Evolutionary conservation across 1,284 basidiomycete species (phyloP), one percentile per base, ranked within the genome.

Genomic region (Ustilago nuda): DNA sequence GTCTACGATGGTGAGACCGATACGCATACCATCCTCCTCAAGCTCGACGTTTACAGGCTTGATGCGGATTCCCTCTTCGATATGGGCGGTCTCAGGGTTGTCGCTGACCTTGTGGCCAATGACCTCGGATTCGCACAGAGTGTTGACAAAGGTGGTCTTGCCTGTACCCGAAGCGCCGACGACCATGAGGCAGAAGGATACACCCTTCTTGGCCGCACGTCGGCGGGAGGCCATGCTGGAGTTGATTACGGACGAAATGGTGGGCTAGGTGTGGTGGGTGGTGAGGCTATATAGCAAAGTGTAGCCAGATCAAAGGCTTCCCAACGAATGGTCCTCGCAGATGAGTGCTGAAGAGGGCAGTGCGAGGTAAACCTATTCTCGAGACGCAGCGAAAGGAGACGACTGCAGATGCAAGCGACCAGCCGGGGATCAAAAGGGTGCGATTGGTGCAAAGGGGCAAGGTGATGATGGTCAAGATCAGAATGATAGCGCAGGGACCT

Each of bases 11-110:
- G 97, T 99, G 78, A 99, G 89, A 33, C 95, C 94, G 85, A 99
- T 98, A 80, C 96, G 93, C 77, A 98, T 93, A 50, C 97, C 97
- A 81, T 99, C 97, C 87, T 99, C 96, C 83, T 99, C 97, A 69
- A 99, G 91, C 87, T 99, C 94, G 81, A 98, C 93, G 86, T 93
- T 94, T 87, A 91, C 91, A 36, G 95, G 95, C 88, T 98, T 98
- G 88, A 99, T 98, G 86, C 90, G 92, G 85, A 98, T 96, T 69
- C 94, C 93, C 84, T 94, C 92, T 87, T 99, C 96, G 64, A 95
- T 89, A 86, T 98, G 94, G 17, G 95, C 95, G n/a, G 91, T 90
- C 80, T 93, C 92, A 12, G 94, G 92, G 82, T 91, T 91, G 86
- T 96, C 93, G 73, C 90, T 91, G 59, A 93, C 89, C 87, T 95